Conservation (phyloP, 2,329 filamentous ascomycete genomes). For the Aspergillus thermomutatus region DNA sequence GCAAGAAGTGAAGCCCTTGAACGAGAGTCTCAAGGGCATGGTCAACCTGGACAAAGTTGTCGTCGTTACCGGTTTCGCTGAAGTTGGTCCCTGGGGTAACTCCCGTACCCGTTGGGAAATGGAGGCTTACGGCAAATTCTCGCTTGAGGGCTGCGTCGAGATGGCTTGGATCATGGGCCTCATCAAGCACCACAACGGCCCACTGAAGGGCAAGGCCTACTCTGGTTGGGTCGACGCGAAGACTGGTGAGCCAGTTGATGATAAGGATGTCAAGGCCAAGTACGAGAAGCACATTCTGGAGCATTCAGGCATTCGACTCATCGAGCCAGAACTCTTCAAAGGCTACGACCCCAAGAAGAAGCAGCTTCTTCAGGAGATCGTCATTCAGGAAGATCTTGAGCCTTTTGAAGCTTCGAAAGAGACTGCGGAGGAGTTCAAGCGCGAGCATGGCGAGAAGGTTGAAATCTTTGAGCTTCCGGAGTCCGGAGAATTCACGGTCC, state of each 20-base stretch:
- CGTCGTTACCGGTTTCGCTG: conserved; percentile 93
- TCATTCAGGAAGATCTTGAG: conserved; percentile 94
- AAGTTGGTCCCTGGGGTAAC: conserved; percentile 86
- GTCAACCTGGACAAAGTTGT: conserved; percentile 98
- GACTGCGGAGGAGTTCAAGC: conserved; percentile 94
- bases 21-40: conserved; percentile 89
- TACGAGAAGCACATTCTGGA: conserved; percentile 97
- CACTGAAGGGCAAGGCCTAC: conserved; percentile 93
- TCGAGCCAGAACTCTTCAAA: conserved; percentile 94
- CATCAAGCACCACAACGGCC: conserved; percentile 97
- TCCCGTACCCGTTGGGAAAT: conserved; percentile 98
- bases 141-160: conserved; percentile 93
- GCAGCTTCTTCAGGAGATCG: conserved; percentile 94
- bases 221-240: conserved; percentile 95
- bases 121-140: conserved; percentile 96
- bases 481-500: conserved; percentile 89
- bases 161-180: conserved; percentile 99
- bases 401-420: conserved; percentile 97
- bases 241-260: conserved; percentile 90
- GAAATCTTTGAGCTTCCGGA: conserved; percentile 95
- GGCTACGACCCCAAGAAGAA: conserved; percentile 99
- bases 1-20: conserved; percentile 81
- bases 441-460: conserved; percentile 94
- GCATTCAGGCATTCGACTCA: conserved; percentile 94
- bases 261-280: conserved; percentile 96